phyloP scores from a whole-genome alignment of 2,329 filamentous ascomycete genomes.

The Westerdykella aurantiaca region DNA sequence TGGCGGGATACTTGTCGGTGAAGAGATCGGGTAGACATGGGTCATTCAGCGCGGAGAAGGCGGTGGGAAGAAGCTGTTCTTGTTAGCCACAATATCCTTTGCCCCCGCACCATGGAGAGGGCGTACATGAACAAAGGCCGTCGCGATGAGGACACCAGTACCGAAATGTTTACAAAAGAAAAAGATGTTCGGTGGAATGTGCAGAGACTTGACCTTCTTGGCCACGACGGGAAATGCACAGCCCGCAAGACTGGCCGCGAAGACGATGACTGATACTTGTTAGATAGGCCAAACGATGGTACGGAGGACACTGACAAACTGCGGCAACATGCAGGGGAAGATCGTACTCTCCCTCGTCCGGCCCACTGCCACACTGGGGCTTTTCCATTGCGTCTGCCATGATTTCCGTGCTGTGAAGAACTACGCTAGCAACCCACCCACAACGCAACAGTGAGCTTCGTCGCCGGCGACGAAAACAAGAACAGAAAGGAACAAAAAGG shows the following conservation, averaged over 20 bases:
- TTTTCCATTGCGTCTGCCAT: constrained; percentile 26
- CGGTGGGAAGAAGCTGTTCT: constrained; percentile 51
- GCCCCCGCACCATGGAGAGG: neutral
- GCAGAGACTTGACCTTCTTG: constrained; percentile 53
- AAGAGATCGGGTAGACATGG: constrained; percentile 55
- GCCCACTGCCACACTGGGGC: constrained; percentile 30
- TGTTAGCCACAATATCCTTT: constrained; percentile 5
- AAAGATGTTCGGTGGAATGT: constrained; percentile 53
- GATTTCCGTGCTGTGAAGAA: too few relatives aligned
- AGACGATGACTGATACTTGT: constrained; percentile 32
- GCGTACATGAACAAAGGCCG: constrained; percentile 67
- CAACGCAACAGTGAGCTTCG: constrained; percentile 13
- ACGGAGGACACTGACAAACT: constrained; percentile 27
- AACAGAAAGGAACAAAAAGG: constrained; percentile 13
- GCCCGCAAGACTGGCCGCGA: constrained; percentile 33
- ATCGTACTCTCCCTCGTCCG: constrained; percentile 27
- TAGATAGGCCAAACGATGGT: constrained; percentile 6
- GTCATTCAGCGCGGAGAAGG: constrained; percentile 46
- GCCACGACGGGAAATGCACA: constrained; percentile 37
- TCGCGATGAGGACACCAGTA: constrained; percentile 79
- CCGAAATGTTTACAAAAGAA: constrained; percentile 59
- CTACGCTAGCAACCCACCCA: too few relatives aligned
- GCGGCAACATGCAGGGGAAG: constrained; percentile 36
- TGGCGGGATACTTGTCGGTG: constrained; percentile 54
- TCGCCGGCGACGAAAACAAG: constrained; percentile 30